A percentile compares a stretch with the other conserved stretches of the same genome.
phyloP scores from a whole-genome alignment of 352 stramenopile species.

The Phytopythium aichiense region DNA sequence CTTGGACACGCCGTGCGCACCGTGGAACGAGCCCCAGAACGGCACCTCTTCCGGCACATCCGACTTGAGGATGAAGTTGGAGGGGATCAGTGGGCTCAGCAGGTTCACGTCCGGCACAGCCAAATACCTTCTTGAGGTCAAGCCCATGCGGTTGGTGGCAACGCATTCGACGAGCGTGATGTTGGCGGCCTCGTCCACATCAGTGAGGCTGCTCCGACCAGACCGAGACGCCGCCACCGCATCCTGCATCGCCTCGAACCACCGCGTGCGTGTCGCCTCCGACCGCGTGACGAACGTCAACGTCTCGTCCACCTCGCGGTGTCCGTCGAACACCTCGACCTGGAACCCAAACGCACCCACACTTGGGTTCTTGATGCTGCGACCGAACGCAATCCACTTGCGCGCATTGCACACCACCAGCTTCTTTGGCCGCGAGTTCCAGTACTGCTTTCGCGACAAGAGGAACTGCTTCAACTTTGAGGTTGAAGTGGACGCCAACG shows the following conservation, averaged over 20 bases:
- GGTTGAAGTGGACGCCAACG: constrained; percentile 10
- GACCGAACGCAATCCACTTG: constrained; percentile 75
- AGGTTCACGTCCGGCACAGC: constrained; percentile 60
- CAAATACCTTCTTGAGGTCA: constrained; percentile 32
- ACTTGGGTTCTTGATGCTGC: constrained; percentile 62
- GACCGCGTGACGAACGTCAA: constrained; percentile 74
- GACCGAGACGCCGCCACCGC: constrained; percentile 42
- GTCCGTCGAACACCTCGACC: constrained; percentile 69
- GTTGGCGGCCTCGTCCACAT: constrained; percentile 59
- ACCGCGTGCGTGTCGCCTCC: constrained; percentile 42
- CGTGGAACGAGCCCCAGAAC: constrained; percentile 76
- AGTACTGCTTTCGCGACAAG: constrained; percentile 50
- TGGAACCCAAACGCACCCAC: constrained; percentile 73
- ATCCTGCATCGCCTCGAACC: constrained; percentile 58
- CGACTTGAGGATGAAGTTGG: constrained; percentile 71
- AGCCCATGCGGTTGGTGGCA: constrained; percentile 40
- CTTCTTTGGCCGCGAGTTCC: constrained; percentile 50
- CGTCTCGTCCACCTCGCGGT: constrained; percentile 67
- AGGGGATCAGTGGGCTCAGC: constrained; percentile 46
- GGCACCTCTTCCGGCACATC: constrained; percentile 77
- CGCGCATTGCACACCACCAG: constrained; percentile 69
- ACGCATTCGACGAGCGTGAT: constrained; percentile 60
- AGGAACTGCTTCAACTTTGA: constrained; percentile 64
- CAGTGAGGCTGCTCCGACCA: constrained; percentile 45
- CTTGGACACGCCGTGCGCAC: constrained; percentile 55